Percentiles rank a stretch among this genome's conserved stretches.
These are phyloP conservation scores for Sanghuangporus baumii DNA, from an alignment of 1,284 basidiomycete genomes.

Conservation along the genomic window DNA sequence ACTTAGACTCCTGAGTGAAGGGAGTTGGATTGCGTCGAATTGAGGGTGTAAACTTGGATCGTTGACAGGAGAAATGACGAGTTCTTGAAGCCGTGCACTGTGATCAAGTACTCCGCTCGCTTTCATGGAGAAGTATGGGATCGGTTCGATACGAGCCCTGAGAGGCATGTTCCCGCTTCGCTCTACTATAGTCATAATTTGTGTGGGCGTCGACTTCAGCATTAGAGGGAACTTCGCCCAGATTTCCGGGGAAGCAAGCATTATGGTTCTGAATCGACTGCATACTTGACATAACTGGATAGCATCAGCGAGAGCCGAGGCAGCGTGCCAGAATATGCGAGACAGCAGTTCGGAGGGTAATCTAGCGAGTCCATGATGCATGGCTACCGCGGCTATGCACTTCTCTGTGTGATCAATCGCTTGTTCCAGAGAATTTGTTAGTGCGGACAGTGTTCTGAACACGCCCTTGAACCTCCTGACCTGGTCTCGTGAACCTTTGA, in stretches of 20 bases:
- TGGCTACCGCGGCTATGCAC: background rate
- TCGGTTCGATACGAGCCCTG: background rate
- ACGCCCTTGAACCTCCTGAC: background rate
- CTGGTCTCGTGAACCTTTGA: background rate
- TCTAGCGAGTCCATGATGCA: background rate
- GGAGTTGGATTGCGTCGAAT: background rate
- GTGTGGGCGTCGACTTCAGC: background rate
- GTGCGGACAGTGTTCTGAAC: background rate
- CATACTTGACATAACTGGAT: background rate
- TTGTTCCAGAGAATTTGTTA: background rate
- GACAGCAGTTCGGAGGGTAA: background rate
- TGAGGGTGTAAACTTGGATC: background rate
- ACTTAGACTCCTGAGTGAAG: background rate
- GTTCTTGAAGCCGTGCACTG: background rate
- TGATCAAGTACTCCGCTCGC: background rate
- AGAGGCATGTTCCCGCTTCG: background rate
- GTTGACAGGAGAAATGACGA: background rate
- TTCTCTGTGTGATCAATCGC: background rate
- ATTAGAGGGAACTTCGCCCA: background rate
- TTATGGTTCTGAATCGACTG: background rate
- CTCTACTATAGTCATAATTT: background rate
- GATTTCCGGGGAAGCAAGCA: background rate
- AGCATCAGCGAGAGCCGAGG: background rate
- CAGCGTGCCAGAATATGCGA: background rate
- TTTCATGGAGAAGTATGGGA: background rate